phyloP scores from a whole-genome alignment of 768 basidiomycete genomes.

The Pilatotrama ljubarskyi region DNA sequence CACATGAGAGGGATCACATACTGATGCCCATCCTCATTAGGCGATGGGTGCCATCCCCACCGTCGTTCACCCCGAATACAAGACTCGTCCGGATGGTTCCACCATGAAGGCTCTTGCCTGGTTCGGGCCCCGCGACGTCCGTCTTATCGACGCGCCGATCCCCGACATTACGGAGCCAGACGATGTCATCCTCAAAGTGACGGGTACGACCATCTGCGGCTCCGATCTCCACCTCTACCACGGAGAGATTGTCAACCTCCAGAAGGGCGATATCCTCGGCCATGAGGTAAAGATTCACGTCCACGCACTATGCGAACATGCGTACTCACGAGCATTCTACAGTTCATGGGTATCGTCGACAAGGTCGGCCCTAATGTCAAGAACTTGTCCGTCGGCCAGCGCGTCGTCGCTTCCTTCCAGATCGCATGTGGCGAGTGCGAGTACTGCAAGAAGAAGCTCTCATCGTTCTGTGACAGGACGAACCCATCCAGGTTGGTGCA shows the following conservation, averaged over 20 bases:
- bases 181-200: constrained; percentile 75
- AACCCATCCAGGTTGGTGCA: constrained; percentile 56
- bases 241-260: constrained; percentile 65
- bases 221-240: constrained; percentile 67
- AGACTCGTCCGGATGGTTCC: constrained; percentile 47
- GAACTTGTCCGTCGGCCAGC: constrained; percentile 60
- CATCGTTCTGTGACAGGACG: constrained; percentile 73
- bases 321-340: background rate
- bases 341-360: constrained; percentile 72
- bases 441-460: constrained; percentile 73
- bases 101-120: constrained; percentile 72
- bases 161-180: constrained; percentile 69
- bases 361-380: constrained; percentile 64
- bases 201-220: constrained; percentile 61
- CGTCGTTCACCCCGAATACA: constrained; percentile 44
- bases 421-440: constrained; percentile 72
- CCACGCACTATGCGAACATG: no score
- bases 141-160: constrained; percentile 47
- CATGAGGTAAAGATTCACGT: no score
- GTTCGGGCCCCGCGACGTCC: constrained; percentile 57
- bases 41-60: constrained; percentile 42
- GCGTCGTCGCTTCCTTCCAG: constrained; percentile 80
- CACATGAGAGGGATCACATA: background rate
- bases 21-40: constrained; percentile 11
- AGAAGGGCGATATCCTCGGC: constrained; percentile 75